phyloP scores from a whole-genome alignment of 805 yeast species.

The Metschnikowia drakensbergensis region DNA sequence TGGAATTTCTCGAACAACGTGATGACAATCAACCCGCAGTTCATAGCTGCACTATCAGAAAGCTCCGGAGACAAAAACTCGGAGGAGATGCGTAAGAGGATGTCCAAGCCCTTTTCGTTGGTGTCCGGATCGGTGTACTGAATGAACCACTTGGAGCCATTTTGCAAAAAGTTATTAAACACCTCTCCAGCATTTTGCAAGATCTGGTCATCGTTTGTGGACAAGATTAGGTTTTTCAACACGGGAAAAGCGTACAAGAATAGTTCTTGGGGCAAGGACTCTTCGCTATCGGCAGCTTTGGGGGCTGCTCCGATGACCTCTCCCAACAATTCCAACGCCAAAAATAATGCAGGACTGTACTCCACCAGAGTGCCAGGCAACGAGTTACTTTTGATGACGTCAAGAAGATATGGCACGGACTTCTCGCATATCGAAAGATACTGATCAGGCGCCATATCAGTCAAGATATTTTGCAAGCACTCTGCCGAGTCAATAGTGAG shows the following conservation, averaged over 20 bases:
- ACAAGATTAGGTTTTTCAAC: slow-evolving; percentile 37
- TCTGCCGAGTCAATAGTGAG: slow-evolving; percentile 65
- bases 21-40: slow-evolving; percentile 64
- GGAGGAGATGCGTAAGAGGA: slow-evolving; percentile 60
- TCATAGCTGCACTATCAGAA: slow-evolving; percentile 78
- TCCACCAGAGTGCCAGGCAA: slow-evolving; percentile 29
- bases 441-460: slow-evolving; percentile 38
- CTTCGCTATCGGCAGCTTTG: slow-evolving; percentile 7
- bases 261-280: slow-evolving; percentile 34
- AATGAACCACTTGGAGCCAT: slow-evolving; percentile 33
- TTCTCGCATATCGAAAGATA: slow-evolving; percentile 47
- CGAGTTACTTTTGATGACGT: slow-evolving; percentile 28
- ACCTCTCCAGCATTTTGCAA: slow-evolving; percentile 76
- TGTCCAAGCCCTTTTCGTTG: slow-evolving; percentile 46
- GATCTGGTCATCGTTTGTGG: slow-evolving; percentile 68
- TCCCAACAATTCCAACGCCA: slow-evolving; percentile 55
- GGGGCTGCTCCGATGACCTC: slow-evolving; percentile 48
- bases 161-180: slow-evolving; percentile 54
- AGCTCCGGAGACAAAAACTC: slow-evolving; percentile 67
- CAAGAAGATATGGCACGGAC: slow-evolving; percentile 49
- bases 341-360: slow-evolving; percentile 57
- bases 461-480: slow-evolving; percentile 59
- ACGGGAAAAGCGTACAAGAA: slow-evolving; percentile 43
- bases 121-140: slow-evolving; percentile 31
- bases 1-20: slow-evolving; percentile 54